Evolutionary conservation across 1,284 basidiomycete species (phyloP).

Genomic region (Phlebopus sp.): DNA sequence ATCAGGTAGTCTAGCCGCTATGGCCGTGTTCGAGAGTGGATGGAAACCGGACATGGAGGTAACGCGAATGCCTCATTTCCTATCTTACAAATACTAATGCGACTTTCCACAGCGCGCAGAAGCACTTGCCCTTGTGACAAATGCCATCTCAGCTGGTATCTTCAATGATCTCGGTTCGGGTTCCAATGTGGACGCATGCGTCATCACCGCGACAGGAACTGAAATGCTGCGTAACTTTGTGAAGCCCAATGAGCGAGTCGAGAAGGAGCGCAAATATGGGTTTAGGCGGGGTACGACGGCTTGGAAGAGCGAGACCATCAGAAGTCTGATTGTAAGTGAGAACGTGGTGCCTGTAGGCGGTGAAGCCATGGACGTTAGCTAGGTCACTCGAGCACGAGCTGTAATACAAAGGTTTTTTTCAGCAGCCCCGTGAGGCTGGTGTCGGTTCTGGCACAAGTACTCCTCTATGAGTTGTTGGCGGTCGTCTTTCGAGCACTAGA

Average conservation of each 20-base stretch:
- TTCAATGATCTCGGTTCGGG: slow-evolving; percentile 99
- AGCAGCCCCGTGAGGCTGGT: no score
- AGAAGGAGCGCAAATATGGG: slow-evolving; percentile 74
- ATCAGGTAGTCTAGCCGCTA: slow-evolving; percentile 92
- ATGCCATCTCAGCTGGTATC: slow-evolving; percentile 92
- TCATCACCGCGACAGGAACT: slow-evolving; percentile 82
- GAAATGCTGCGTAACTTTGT: slow-evolving; percentile 90
- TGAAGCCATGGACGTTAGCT: slow-evolving; percentile 77
- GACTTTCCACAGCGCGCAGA: slow-evolving; percentile 61
- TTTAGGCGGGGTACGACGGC: slow-evolving; percentile 88
- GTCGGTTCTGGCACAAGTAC: no score
- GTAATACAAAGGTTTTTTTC: not conserved
- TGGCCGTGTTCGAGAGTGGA: slow-evolving; percentile 93
- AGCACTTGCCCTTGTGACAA: slow-evolving; percentile 82
- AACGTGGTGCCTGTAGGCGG: slow-evolving; percentile 51
- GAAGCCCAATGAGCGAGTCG: slow-evolving; percentile 85
- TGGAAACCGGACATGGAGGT: slow-evolving; percentile 88
- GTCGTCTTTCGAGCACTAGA: no score
- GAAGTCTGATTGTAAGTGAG: slow-evolving; percentile 71
- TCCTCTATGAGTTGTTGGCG: no score
- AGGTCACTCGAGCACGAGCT: slow-evolving; percentile 19
- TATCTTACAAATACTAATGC: slow-evolving; percentile 9
- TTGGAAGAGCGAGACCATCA: slow-evolving; percentile 78
- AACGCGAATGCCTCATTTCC: slow-evolving; percentile 19
- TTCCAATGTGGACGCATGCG: slow-evolving; percentile 95